Evolutionary conservation across 2,329 filamentous ascomycete species (phyloP), one percentile per base, ranked within the genome.

Genomic region (Pseudogymnoascus sp.): DNA sequence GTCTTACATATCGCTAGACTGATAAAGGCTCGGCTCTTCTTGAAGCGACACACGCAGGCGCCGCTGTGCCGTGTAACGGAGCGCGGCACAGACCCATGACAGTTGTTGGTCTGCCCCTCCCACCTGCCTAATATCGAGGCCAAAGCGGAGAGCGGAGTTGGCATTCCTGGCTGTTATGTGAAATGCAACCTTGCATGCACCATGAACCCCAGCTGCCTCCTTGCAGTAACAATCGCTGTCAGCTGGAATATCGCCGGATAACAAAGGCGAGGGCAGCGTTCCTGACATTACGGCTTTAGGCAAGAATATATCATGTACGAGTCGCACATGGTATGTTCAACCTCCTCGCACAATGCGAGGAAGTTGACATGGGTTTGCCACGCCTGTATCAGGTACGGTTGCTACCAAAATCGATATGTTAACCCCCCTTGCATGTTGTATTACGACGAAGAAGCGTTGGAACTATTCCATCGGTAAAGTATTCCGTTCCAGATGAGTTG

Each of bases 11-110:
- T 52, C 41, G 26, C 41, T 30, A 52, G 9, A 7, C n/a, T 5
- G 41, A 28, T 30, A 52, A 52, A 30, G 23, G 41, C 23, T 30
- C 23, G 41, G 41, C 41, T 52, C 23, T 52, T 52, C n/a, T 52
- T 52, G 41, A 52, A 52, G 41, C 26, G 41, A 52, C 41, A 52
- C 41, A 30, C 41, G 41, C 41, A 52, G 41, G n/a, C 23, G 41
- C 41, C 15, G 41, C 26, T 26, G 23, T 52, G 26, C 41, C 41
- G 41, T 52, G 41, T 30, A 12, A 52, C 41, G 8, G 41, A 52
- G 41, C 41, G 41, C 41, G 41, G 41, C 41, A 52, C 41, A 52
- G 41, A 30, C 41, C 23, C 23, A 30, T 26, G 41, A 30, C 30
- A 26, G 41, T 3, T 30, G 41, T 30, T 30, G 23, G 41, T 30